Percentiles rank a stretch among this genome's conserved stretches.
phyloP scores from a whole-genome alignment of 495 filamentous ascomycete genomes.

The Bathelium albidoporum region DNA sequence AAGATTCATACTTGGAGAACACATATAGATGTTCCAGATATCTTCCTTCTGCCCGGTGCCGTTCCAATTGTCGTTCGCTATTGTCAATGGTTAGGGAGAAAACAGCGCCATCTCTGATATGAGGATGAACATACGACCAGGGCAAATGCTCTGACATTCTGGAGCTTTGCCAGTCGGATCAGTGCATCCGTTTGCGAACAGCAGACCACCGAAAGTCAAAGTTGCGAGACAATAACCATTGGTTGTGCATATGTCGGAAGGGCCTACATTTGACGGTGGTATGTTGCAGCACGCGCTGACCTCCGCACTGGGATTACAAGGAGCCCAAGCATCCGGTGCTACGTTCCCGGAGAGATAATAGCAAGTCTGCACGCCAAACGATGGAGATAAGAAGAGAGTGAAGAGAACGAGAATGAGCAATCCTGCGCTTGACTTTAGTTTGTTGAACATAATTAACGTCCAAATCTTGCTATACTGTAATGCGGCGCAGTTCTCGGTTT shows the following conservation, averaged over 20 bases:
- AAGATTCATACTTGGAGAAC: not conserved
- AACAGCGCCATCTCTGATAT: not conserved
- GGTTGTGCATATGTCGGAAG: not conserved
- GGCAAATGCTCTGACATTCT: not conserved
- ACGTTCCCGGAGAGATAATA: not conserved
- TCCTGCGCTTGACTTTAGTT: not conserved
- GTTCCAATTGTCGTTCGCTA: conserved; percentile 1
- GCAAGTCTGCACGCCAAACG: not conserved
- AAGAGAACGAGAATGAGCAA: not conserved
- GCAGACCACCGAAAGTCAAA: not conserved
- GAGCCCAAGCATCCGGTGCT: not conserved
- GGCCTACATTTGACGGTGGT: not conserved
- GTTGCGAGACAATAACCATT: conserved; percentile 1
- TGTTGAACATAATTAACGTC: not conserved
- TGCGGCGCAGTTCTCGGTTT: not conserved
- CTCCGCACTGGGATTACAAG: not conserved
- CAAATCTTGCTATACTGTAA: not conserved
- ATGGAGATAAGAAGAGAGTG: not conserved
- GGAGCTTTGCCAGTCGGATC: not conserved
- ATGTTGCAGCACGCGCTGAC: not conserved
- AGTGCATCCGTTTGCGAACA: not conserved
- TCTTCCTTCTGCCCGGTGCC: not conserved
- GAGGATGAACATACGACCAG: not conserved
- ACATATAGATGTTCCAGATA: not conserved
- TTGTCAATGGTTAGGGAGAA: not conserved